Percentiles rank a stretch among this genome's conserved stretches.
phyloP scores from a whole-genome alignment of 257 asterid genomes.

The Solanum clarkiae region DNA sequence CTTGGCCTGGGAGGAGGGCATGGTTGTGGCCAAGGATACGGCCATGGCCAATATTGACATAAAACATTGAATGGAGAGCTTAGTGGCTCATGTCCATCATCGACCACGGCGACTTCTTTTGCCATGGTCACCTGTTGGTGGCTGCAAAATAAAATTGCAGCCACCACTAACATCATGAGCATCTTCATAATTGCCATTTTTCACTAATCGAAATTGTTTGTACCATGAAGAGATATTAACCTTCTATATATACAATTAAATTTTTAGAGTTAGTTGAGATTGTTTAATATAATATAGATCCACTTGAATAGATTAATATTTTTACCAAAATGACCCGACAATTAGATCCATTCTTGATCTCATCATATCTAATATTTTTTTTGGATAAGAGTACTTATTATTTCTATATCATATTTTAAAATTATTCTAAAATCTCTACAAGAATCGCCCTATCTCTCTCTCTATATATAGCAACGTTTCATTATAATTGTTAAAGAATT shows the following conservation, averaged over 20 bases:
- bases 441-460: not conserved
- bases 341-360: not conserved
- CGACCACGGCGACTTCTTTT: not conserved
- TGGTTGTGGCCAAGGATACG: not conserved
- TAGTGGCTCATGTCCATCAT: not conserved
- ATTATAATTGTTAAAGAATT: fast-evolving
- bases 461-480: not conserved
- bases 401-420: too few relatives aligned
- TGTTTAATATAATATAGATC: not conserved
- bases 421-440: not conserved
- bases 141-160: not conserved
- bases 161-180: not conserved
- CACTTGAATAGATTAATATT: not conserved
- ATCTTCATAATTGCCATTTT: not conserved
- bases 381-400: not conserved
- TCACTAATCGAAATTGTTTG: not conserved
- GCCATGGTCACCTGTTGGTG: not conserved
- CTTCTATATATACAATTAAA: not conserved
- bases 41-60: not conserved
- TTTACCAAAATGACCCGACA: not conserved
- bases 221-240: not conserved
- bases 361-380: not conserved
- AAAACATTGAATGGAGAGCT: not conserved
- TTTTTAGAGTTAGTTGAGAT: not conserved
- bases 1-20: not conserved